phyloP scores from a whole-genome alignment of 2,329 filamentous ascomycete species.

The Diaporthe sp. region DNA sequence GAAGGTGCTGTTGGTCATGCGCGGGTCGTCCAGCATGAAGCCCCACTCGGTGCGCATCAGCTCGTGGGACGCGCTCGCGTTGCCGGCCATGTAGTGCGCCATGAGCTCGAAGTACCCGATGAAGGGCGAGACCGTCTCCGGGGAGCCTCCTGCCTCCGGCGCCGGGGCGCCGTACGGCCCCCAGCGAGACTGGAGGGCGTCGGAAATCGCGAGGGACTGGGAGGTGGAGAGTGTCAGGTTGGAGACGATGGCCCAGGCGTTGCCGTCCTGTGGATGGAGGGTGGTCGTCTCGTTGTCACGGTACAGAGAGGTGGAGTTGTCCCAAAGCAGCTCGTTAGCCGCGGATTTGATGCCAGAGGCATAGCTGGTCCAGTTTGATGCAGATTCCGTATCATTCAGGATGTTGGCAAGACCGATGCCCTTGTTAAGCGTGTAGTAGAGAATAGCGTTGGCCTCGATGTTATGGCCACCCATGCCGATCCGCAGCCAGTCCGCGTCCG shows the following conservation, averaged over 20 bases:
- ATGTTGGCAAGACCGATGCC: constrained; percentile 61
- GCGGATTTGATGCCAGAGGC: constrained; percentile 33
- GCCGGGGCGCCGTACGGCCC: constrained; percentile 43
- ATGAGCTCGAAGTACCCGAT: constrained; percentile 52
- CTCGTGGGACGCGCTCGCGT: constrained; percentile 46
- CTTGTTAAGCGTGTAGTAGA: constrained; percentile 66
- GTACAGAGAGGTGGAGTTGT: constrained; percentile 38
- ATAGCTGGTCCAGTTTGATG: neutral
- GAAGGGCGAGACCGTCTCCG: constrained; percentile 54
- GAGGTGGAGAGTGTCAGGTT: constrained; percentile 6
- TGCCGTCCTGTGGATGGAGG: constrained; percentile 42
- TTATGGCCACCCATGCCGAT: constrained; percentile 65
- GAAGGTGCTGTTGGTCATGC: constrained; percentile 67
- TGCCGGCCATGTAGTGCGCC: constrained; percentile 48
- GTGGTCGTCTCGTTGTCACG: constrained; percentile 43
- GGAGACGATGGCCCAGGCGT: constrained; percentile 38
- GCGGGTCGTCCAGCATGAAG: constrained; percentile 67
- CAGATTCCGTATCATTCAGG: constrained; percentile 52
- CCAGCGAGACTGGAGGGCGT: constrained; percentile 43
- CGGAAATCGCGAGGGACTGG: constrained; percentile 33
- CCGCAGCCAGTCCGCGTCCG: constrained; percentile 64
- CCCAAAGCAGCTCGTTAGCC: constrained; percentile 39
- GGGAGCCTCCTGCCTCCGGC: constrained; percentile 47
- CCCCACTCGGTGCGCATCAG: constrained; percentile 54
- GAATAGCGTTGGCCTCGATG: constrained; percentile 64